These are phyloP conservation scores for Barbatosphaeria neglecta DNA, from an alignment of 495 filamentous ascomycete genomes.

Conservation along the genomic window DNA sequence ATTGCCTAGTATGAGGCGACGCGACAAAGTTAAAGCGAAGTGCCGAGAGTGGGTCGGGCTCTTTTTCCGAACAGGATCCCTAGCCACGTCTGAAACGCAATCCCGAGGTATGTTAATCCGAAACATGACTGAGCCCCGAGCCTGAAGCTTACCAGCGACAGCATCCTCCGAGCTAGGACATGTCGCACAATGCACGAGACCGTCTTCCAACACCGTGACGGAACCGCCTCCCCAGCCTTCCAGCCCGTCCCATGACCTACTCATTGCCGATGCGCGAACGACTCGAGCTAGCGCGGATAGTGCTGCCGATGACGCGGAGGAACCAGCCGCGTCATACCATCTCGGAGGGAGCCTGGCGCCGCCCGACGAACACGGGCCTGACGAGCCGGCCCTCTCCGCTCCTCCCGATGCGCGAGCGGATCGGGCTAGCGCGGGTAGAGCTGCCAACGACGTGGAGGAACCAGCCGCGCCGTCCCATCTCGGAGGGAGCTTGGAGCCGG, in stretches of 20 bases:
- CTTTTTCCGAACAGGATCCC: too few species aligned
- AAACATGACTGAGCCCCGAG: too few species aligned
- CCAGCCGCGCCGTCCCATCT: conserved; percentile 10
- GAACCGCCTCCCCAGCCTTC: background rate
- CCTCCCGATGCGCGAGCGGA: background rate
- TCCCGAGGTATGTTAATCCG: too few species aligned
- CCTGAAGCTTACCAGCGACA: background rate
- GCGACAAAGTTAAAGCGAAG: too few species aligned
- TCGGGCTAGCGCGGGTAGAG: background rate
- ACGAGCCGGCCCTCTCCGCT: conserved; percentile 4
- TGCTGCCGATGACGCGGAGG: background rate
- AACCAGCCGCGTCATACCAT: conserved; percentile 9
- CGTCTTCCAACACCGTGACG: background rate
- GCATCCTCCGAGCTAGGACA: background rate
- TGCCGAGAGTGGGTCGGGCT: too few species aligned
- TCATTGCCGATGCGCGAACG: background rate
- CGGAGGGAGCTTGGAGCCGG: conserved; percentile 12
- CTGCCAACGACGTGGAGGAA: background rate
- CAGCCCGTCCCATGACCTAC: background rate
- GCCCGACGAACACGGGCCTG: too few species aligned
- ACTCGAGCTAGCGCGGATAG: background rate
- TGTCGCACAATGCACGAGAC: background rate
- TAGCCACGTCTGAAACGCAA: too few species aligned
- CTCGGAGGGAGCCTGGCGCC: conserved; percentile 14
- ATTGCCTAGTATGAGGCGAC: too few species aligned